Evolutionary conservation across 2,329 filamentous ascomycete genomes (phyloP).

Genomic region (Xylaria sp.): DNA sequence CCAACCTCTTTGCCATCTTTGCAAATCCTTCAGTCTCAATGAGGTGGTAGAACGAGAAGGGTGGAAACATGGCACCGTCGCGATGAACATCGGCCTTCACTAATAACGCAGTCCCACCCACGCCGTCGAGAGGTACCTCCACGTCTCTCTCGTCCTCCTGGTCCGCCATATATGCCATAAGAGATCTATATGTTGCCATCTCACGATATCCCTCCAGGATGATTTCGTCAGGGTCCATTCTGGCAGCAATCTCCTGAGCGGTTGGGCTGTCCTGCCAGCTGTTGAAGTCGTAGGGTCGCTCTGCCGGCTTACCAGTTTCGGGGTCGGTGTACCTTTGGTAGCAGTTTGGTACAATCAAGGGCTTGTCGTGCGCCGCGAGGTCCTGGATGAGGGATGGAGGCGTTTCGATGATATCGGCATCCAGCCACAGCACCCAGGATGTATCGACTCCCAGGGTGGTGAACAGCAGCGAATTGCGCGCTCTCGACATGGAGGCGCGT

Average conservation of each 20-base stretch:
- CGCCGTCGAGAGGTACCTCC: conserved; percentile 85
- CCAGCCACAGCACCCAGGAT: conserved; percentile 97
- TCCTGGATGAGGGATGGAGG: conserved; percentile 89
- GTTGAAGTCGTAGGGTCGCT: conserved; percentile 95
- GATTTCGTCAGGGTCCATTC: conserved; percentile 92
- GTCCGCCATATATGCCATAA: conserved; percentile 86
- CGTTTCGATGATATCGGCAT: conserved; percentile 90
- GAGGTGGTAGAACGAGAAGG: conserved; percentile 94
- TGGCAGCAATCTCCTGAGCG: conserved; percentile 77
- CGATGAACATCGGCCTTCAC: conserved; percentile 97
- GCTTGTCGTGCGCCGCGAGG: conserved; percentile 84
- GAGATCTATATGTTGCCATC: conserved; percentile 87
- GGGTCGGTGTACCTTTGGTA: conserved; percentile 84
- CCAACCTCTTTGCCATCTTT: conserved; percentile 91
- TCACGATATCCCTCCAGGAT: conserved; percentile 92
- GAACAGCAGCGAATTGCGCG: conserved; percentile 93
- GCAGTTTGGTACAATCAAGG: conserved; percentile 95
- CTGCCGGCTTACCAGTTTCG: conserved; percentile 73
- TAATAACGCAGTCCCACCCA: conserved; percentile 89
- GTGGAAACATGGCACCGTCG: conserved; percentile 97
- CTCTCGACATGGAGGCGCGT: conserved; percentile 89
- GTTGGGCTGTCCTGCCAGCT: conserved; percentile 92
- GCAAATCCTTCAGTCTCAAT: conserved; percentile 99
- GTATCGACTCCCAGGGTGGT: conserved; percentile 91
- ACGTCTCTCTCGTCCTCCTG: conserved; percentile 64